Percentiles rank a stretch among this genome's conserved stretches.
phyloP scores from a whole-genome alignment of 805 yeast species.

The Wickerhamomyces bovis region DNA sequence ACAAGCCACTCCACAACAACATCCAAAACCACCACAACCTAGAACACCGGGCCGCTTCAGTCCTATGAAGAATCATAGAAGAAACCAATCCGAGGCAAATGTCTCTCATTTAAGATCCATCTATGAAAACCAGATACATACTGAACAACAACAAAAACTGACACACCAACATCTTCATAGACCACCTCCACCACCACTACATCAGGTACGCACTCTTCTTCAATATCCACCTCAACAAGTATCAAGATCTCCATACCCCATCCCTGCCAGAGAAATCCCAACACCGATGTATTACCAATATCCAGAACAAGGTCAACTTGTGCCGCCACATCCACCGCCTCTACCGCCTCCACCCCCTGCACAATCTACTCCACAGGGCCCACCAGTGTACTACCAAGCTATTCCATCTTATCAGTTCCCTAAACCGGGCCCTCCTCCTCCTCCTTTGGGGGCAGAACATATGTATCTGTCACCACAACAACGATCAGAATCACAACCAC shows the following conservation, averaged over 20 bases:
- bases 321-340: not conserved
- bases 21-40: not conserved
- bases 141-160: not conserved
- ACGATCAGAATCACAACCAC: too few relatives aligned
- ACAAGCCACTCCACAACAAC: not conserved
- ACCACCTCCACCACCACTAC: constrained; percentile 6
- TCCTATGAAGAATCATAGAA: constrained; percentile 12
- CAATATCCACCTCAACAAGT: constrained; percentile 1
- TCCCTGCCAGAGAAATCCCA: not conserved
- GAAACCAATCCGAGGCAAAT: constrained; percentile 26
- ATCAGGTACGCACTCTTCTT: constrained; percentile 4
- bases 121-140: constrained; percentile 12
- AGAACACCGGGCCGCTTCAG: not conserved
- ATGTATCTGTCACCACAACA: not conserved
- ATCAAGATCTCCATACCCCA: not conserved
- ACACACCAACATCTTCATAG: constrained; percentile 1
- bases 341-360: not conserved
- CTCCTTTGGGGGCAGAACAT: not conserved
- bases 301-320: constrained; percentile 1
- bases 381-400: constrained; percentile 1
- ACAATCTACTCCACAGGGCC: not conserved
- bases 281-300: constrained; percentile 5
- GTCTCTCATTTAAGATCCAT: constrained; percentile 21
- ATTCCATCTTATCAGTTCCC: constrained; percentile 1
- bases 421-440: not conserved